Evolutionary conservation across 2,329 filamentous ascomycete species (phyloP).

Genomic region (Aspergillus chevalieri): DNA sequence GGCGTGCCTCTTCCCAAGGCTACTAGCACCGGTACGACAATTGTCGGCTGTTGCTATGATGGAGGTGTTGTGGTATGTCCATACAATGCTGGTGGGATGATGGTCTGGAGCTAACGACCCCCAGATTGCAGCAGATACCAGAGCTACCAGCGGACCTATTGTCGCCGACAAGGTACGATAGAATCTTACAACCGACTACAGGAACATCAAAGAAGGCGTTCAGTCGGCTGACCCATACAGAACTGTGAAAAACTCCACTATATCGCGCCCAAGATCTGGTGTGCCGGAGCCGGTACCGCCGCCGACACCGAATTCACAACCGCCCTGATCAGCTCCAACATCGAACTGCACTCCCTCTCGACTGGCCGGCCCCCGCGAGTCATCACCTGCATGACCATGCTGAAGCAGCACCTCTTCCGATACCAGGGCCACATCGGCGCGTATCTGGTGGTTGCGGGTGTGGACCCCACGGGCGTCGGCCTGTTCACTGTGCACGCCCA

Average conservation of each 20-base stretch:
- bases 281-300: slow-evolving; percentile 92
- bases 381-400: slow-evolving; percentile 98
- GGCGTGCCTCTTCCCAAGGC: slow-evolving; percentile 95
- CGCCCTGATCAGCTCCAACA: slow-evolving; percentile 94
- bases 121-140: slow-evolving; percentile 93
- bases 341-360: slow-evolving; percentile 93
- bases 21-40: slow-evolving; percentile 97
- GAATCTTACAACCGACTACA: neutral
- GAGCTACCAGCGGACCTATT: slow-evolving; percentile 94
- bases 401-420: slow-evolving; percentile 98
- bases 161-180: slow-evolving; percentile 82
- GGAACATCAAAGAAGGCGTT: no score
- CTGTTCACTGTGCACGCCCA: slow-evolving; percentile 98
- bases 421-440: slow-evolving; percentile 97
- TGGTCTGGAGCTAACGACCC: slow-evolving; percentile 16
- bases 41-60: slow-evolving; percentile 94
- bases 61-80: slow-evolving; percentile 82
- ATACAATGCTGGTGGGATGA: neutral
- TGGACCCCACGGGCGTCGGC: slow-evolving; percentile 89
- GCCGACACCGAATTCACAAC: slow-evolving; percentile 99
- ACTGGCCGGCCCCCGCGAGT: slow-evolving; percentile 95
- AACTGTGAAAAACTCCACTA: slow-evolving; percentile 99
- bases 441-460: slow-evolving; percentile 93
- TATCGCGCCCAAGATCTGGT: slow-evolving; percentile 98
- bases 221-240: slow-evolving; percentile 34